Evolutionary conservation across 2,329 filamentous ascomycete species (phyloP), one percentile per base, ranked within the genome.

Genomic region (Trichoderma guizhouense): DNA sequence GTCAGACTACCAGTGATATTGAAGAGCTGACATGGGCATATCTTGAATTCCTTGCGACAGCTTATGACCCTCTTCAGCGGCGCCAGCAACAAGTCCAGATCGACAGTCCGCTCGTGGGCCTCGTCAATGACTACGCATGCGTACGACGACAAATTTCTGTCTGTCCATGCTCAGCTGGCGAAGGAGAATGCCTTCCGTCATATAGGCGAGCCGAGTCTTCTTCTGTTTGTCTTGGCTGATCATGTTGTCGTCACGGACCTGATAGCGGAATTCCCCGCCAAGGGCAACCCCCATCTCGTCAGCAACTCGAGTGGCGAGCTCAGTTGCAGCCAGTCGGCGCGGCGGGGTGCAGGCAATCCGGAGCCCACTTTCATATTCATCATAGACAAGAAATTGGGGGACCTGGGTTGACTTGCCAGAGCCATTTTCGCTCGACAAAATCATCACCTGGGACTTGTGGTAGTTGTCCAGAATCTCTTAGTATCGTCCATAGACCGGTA

Each of bases 311-410:
- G 15, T 63, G 36, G 34, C 36, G 7, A 47, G 60, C 36, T 63
- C 36, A 1, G 24, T 47, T 21, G 12, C 21, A 5, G 58, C 32
- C 9, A 65, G 39, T 5, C 24, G 34, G 75, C 94, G 90, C 5
- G 94, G 94, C 76, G 97, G 94, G 0, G 94, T 97, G 78, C 93
- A 96, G 3, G 92, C 94, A n/a, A 97, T 87, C 79, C 93, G 95
- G 79, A 91, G 85, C 7, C 91, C 93, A 53, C 63, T 72, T 26
- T 43, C 67, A 43, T 68, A 74, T n/a, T 73, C 73, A 21, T 74
- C 72, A 34, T 72, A 72, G 0, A 73, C 15, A 8, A 74, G 32
- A 9, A 73, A 34, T 32, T 77, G 73, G 0, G 72, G 73, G 21
- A 76, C 34, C 43, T 77, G 71, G 0, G 73, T 76, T 3, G 72